Conservation (phyloP, 2,329 filamentous ascomycete species). For the Talaromyces sp. region DNA sequence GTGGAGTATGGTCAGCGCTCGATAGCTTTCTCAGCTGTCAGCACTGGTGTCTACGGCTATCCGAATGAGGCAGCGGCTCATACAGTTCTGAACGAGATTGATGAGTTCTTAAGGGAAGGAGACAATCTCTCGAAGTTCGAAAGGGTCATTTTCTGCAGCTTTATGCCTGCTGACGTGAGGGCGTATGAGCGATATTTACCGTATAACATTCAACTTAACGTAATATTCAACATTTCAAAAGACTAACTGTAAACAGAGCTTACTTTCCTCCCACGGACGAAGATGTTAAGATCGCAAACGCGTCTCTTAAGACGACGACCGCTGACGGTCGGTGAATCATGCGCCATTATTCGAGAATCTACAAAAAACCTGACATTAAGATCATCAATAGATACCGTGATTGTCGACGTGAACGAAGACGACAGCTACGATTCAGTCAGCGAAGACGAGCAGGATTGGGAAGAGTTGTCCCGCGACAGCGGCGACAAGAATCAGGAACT, state of each 20-base stretch:
- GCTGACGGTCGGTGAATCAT: slow-evolving; percentile 46
- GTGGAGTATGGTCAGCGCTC: slow-evolving; percentile 63
- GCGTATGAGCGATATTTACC: slow-evolving; percentile 70
- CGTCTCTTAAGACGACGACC: slow-evolving; percentile 46
- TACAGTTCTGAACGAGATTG: slow-evolving; percentile 64
- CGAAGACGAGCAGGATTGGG: slow-evolving; percentile 42
- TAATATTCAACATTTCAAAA: neutral
- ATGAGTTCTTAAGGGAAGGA: slow-evolving; percentile 50
- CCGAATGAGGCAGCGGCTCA: slow-evolving; percentile 69
- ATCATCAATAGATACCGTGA: slow-evolving; percentile 9
- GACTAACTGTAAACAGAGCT: slow-evolving; percentile 30
- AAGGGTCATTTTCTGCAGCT: slow-evolving; percentile 80
- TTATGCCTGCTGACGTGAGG: slow-evolving; percentile 70
- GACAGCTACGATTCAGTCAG: slow-evolving; percentile 21
- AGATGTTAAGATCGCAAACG: slow-evolving; percentile 27
- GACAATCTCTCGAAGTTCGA: slow-evolving; percentile 53
- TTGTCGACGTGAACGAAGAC: slow-evolving; percentile 12
- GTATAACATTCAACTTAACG: slow-evolving; percentile 52
- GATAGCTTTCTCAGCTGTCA: slow-evolving; percentile 79
- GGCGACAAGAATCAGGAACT: slow-evolving; percentile 25
- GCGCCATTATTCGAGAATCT: slow-evolving; percentile 36
- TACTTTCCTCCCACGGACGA: slow-evolving; percentile 49
- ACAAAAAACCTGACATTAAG: neutral
- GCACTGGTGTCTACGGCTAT: slow-evolving; percentile 88
- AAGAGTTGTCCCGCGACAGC: slow-evolving; percentile 34